These are phyloP conservation scores for Microdochium nivale DNA, from an alignment of 2,329 filamentous ascomycete species.

Conservation along the genomic window DNA sequence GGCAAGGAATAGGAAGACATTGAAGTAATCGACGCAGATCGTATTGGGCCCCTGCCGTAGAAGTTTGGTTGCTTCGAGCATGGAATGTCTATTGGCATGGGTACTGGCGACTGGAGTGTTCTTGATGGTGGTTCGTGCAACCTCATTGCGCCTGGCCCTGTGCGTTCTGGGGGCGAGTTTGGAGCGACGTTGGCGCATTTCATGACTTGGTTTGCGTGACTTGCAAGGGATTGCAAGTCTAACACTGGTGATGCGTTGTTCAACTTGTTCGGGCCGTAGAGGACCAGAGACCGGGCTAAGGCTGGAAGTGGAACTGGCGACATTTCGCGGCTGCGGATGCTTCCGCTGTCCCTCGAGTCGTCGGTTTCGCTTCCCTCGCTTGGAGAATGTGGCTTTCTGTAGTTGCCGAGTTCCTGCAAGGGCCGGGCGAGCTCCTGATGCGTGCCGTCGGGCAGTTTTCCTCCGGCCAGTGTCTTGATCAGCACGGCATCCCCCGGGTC, in stretches of 20 bases:
- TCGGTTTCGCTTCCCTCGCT: conserved; percentile 13
- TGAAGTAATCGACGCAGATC: neutral
- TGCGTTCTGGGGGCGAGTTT: neutral
- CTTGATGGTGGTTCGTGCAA: neutral
- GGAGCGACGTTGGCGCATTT: neutral
- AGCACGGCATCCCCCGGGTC: conserved; percentile 57
- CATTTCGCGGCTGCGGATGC: conserved; percentile 20
- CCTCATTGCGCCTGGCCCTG: neutral
- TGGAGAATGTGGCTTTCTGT: conserved; percentile 30
- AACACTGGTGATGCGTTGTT: neutral
- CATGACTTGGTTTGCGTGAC: conserved; percentile 2
- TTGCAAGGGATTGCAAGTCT: conserved; percentile 4
- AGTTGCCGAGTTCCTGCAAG: conserved; percentile 33
- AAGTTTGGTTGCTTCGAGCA: neutral
- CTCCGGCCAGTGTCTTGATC: conserved; percentile 53
- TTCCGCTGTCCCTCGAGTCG: conserved; percentile 19
- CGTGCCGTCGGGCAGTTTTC: conserved; percentile 58
- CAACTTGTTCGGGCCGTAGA: conserved; percentile 3
- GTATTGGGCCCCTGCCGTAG: neutral
- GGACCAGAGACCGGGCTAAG: conserved; percentile 7
- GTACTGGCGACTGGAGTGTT: neutral
- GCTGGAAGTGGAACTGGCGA: conserved; percentile 11
- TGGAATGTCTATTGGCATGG: neutral
- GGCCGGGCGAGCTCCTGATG: conserved; percentile 42
- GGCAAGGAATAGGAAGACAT: neutral